Conservation (phyloP, 345 rosid genomes). For the Camelina laxa region DNA sequence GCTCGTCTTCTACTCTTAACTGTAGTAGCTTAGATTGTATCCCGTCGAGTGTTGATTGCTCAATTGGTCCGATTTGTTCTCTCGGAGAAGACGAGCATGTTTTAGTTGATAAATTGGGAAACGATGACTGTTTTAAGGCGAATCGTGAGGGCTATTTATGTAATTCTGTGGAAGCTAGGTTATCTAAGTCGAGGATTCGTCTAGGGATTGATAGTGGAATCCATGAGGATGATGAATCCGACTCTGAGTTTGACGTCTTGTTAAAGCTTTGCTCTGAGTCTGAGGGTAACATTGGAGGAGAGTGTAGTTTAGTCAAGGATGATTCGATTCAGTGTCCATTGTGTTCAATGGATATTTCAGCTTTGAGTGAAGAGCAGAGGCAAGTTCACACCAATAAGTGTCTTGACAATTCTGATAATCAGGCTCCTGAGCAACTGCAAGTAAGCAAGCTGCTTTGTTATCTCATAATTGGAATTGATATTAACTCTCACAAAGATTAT, state of each 20-base stretch:
- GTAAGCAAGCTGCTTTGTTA: slow-evolving; percentile 58
- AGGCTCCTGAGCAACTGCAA: slow-evolving; percentile 30
- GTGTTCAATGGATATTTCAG: slow-evolving; percentile 74
- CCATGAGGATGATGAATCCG: slow-evolving; percentile 47
- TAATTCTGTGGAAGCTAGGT: slow-evolving; percentile 72
- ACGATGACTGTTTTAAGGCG: slow-evolving; percentile 39
- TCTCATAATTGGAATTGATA: neutral
- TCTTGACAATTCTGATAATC: slow-evolving; percentile 62
- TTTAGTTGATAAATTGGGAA: slow-evolving; percentile 10
- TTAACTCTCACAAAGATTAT: too few species aligned
- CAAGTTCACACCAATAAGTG: slow-evolving; percentile 77
- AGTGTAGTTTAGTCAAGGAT: slow-evolving; percentile 26
- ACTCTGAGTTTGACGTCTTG: slow-evolving; percentile 58
- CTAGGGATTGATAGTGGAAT: slow-evolving; percentile 29
- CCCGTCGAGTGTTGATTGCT: slow-evolving; percentile 64
- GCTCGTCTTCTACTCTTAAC: slow-evolving; percentile 39
- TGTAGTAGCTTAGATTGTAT: slow-evolving; percentile 74
- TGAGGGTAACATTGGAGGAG: slow-evolving; percentile 41
- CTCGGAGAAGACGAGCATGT: neutral
- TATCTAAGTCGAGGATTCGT: slow-evolving; percentile 42
- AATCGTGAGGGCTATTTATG: slow-evolving; percentile 51
- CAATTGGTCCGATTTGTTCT: neutral
- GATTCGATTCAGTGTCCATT: slow-evolving; percentile 68
- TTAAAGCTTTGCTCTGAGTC: slow-evolving; percentile 59
- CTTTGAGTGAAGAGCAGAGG: slow-evolving; percentile 64